Conservation (phyloP, 23 red algal species). For the Agarophyton chilense region DNA sequence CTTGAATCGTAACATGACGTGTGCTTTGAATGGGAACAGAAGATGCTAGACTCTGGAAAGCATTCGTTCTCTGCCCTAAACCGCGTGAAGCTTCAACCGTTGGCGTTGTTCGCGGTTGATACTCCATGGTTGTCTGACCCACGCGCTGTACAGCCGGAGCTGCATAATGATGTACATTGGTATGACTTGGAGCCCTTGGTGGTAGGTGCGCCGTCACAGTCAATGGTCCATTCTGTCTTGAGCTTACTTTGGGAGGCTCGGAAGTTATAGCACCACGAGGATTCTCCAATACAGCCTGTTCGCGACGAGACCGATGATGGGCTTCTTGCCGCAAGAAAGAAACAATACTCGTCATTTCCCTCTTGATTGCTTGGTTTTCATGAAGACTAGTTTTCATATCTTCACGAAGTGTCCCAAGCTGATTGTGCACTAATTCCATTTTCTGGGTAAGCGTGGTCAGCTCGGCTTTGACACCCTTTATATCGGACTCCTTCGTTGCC, state of each 20-base stretch:
- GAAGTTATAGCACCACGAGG: not conserved
- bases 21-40: not conserved
- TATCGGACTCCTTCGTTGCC: not conserved
- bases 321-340: not conserved
- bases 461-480: not conserved
- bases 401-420: not conserved
- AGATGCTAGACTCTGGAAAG: not conserved
- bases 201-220: not conserved
- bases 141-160: not conserved
- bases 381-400: not conserved
- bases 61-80: not conserved
- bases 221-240: not conserved
- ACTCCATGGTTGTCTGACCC: not conserved
- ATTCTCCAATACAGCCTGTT: not conserved
- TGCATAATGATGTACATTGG: constrained; percentile 12
- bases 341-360: not conserved
- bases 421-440: not conserved
- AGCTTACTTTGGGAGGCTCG: not conserved
- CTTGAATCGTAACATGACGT: too few relatives aligned
- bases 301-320: not conserved
- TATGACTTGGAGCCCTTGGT: not conserved
- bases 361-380: not conserved
- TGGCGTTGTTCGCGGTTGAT: not conserved
- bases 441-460: not conserved
- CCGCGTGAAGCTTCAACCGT: not conserved